phyloP scores from a whole-genome alignment of 2,329 filamentous ascomycete genomes.

The Aspergillus ruber region DNA sequence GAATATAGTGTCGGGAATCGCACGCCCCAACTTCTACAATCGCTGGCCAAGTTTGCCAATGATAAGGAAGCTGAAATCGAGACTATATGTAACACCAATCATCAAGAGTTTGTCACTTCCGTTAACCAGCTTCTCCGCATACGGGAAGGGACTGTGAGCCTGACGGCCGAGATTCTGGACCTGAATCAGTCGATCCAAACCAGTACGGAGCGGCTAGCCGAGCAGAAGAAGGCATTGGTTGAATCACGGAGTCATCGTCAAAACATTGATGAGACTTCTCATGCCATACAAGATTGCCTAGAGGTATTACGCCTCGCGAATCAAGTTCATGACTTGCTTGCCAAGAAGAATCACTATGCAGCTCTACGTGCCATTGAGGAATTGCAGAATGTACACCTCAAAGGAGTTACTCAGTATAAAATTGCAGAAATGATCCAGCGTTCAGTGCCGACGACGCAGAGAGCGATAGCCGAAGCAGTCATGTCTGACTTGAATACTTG shows the following conservation, averaged over 20 bases:
- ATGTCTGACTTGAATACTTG: constrained; percentile 97
- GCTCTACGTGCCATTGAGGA: constrained; percentile 91
- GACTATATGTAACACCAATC: constrained; percentile 86
- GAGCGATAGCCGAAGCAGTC: constrained; percentile 88
- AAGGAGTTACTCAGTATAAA: constrained; percentile 89
- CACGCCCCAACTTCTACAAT: constrained; percentile 66
- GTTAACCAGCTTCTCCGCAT: constrained; percentile 92
- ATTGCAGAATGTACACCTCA: constrained; percentile 90
- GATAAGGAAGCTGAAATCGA: constrained; percentile 90
- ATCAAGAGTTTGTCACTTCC: constrained; percentile 91
- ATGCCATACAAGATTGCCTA: constrained; percentile 82
- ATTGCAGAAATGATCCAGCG: constrained; percentile 94
- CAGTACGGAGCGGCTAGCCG: constrained; percentile 87
- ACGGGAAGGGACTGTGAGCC: constrained; percentile 77
- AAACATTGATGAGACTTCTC: constrained; percentile 88
- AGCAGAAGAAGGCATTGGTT: constrained; percentile 89
- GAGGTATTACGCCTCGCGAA: constrained; percentile 91
- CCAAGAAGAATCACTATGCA: constrained; percentile 91
- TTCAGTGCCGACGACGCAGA: constrained; percentile 87
- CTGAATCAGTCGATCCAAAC: constrained; percentile 92
- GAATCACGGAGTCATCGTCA: constrained; percentile 87
- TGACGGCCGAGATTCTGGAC: constrained; percentile 86
- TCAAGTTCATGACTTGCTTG: constrained; percentile 83
- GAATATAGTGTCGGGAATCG: constrained; percentile 75
- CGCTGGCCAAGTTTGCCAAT: constrained; percentile 72